Evolutionary conservation across 2,329 filamentous ascomycete species (phyloP), one percentile per base, ranked within the genome.

Genomic region (Ophiosphaerella herpotricha): DNA sequence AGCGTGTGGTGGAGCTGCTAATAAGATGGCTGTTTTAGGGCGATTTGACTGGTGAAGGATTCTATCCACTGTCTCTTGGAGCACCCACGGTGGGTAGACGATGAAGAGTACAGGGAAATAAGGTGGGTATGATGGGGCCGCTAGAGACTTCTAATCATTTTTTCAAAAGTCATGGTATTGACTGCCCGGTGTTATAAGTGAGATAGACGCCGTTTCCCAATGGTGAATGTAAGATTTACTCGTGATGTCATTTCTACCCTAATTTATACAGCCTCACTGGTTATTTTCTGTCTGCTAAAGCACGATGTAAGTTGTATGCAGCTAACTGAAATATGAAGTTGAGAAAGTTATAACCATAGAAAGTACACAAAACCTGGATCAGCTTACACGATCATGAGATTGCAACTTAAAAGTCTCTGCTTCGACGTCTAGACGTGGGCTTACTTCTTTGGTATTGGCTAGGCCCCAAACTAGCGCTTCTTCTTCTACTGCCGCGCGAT

Each of bases 391-490:
- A 40, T 57, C 49, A 16, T 58, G 54, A 37, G 50, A 39, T n/a
- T 58, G 54, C 0, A 61, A 45, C 32, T 64, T 66, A 31, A 62
- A 52, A 33, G 54, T 57, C 37, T 68, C 64, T 26, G 66, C 61
- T 41, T 67, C 65, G 14, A 5, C 62, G 62, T 11, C 70, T 64
- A 29, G 56, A 54, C 13, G 51, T 54, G 12, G 54, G 45, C 39
- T 58, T 32, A 9, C 62, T 63, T 18, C 50, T 47, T 13, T 47
- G 49, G 18, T 60, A 47, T 12, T 59, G 44, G n/a, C 57, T 54
- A 23, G 62, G 63, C 1, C 60, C 58, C 2, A 66, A 37, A 53
- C 68, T 71, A 41, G 57, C 48, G 43, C 68, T 71, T 42, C 67
- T 57, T 33, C 65, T 57, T 33, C 65, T 54, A 39, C 58, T 65